Base-by-base conservation (phyloP, 1,139 yeast species). In the Scheffersomyces insectosa region DNA sequence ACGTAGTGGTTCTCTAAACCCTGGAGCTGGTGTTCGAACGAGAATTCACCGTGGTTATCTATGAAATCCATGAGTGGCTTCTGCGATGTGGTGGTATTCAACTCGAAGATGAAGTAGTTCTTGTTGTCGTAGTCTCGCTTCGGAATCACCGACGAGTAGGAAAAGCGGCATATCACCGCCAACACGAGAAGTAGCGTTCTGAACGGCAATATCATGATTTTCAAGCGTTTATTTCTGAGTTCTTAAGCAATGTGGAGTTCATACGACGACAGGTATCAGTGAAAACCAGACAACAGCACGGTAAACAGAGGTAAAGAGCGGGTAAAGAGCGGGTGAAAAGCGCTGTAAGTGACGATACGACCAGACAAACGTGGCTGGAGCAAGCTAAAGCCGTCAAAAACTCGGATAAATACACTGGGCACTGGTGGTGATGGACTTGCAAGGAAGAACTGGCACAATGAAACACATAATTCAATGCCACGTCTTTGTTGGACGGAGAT, bases 1-100 rank as follows among this genome's bases (percentile, higher is more conserved):
- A 85, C 86, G 57, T 74, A 80, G 57, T 81, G 83, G 45, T 80
- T 70, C 30, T 79, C 82, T 32, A 81, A 61, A 0, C 84, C 86
- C 28, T 80, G 66, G 2, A 80, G 78, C 38, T 67, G 75, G 58
- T 84, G 86, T 56, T 85, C 90, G 55, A 67, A 85, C 9, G 50
- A 46, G 52, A 64, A 72, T 11, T 76, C 70, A 9, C 33, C 29
- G 58, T 75, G 68, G n/a, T 52, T 43, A 1, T 53, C 33, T 4
- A 70, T 62, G 49, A 77, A 73, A 13, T 56, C 57, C 9, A 54
- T 53, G 25, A 70, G 62, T 11, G 72, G 66, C 38, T 49, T 45
- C 39, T 48, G 59, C 32, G 65, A 53, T 9, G 28, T 30, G 29
- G 63, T 45, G 4, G 76, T 68, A 49, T 75, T 70, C n/a, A 77